Percentiles rank a stretch among this genome's conserved stretches.
phyloP scores from a whole-genome alignment of 192 early-diverging fungal genomes.

The Coemansia sp. region DNA sequence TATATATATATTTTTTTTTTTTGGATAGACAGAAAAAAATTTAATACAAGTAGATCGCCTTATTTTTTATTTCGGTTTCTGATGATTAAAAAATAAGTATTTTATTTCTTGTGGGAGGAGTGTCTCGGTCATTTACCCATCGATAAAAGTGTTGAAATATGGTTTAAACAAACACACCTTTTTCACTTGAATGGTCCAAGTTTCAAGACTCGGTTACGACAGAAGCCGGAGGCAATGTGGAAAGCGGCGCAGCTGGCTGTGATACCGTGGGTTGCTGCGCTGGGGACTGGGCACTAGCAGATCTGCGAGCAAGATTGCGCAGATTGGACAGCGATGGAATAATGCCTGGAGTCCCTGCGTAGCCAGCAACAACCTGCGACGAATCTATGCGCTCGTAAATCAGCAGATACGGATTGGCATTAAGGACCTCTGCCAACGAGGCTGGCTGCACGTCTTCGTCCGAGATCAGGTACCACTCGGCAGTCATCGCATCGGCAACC shows the following conservation, averaged over 20 bases:
- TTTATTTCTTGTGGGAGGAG: too few species aligned
- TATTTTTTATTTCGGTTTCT: too few species aligned
- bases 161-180: too few species aligned
- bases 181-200: too few species aligned
- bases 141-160: too few species aligned
- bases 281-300: slow-evolving; percentile 31
- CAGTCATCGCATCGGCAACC: slow-evolving; percentile 46
- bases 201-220: background rate
- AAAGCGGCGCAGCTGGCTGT: background rate
- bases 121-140: too few species aligned
- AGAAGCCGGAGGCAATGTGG: background rate
- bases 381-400: slow-evolving; percentile 64
- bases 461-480: slow-evolving; percentile 68
- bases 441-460: slow-evolving; percentile 68
- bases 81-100: background rate
- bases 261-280: background rate
- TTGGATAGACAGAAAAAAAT: too few species aligned
- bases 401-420: slow-evolving; percentile 73
- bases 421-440: slow-evolving; percentile 60
- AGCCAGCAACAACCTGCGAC: slow-evolving; percentile 18
- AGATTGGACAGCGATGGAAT: slow-evolving; percentile 45
- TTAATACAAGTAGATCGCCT: too few species aligned
- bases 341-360: slow-evolving; percentile 39
- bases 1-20: too few species aligned
- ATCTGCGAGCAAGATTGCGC: slow-evolving; percentile 42